Evolutionary conservation across 257 asterid species (phyloP).

Genomic region (Solanum gandarillasii): DNA sequence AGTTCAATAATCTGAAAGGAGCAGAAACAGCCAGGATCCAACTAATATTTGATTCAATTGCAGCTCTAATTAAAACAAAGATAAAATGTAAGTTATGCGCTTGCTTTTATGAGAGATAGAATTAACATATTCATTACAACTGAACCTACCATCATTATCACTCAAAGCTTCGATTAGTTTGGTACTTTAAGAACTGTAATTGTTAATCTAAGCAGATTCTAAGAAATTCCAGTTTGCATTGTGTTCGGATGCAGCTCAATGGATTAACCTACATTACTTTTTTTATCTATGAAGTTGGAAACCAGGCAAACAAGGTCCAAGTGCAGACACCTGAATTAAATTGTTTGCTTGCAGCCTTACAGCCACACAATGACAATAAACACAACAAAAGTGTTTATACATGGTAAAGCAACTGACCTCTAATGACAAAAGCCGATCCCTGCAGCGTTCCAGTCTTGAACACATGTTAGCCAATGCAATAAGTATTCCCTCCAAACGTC

Average conservation of each 20-base stretch:
- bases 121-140: background rate
- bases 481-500: conserved; percentile 64
- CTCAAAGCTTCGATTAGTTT: background rate
- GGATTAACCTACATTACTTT: background rate
- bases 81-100: background rate
- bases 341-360: background rate
- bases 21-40: background rate
- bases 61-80: background rate
- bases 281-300: background rate
- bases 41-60: background rate
- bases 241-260: background rate
- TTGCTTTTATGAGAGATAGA: background rate
- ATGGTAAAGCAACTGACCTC: conserved; percentile 41
- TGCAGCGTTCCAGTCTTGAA: conserved; percentile 77
- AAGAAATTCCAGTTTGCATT: background rate
- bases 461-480: conserved; percentile 70
- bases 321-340: background rate
- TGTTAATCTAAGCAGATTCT: background rate
- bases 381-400: background rate
- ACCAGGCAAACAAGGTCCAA: background rate
- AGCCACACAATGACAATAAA: conserved; percentile 2
- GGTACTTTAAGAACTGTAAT: background rate
- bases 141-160: background rate
- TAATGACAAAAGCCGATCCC: conserved; percentile 53
- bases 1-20: background rate